Percentiles rank a stretch among this genome's conserved stretches.
Evolutionary conservation across 2,329 filamentous ascomycete species (phyloP).

Genomic region (Cordyceps fumosorosea): DNA sequence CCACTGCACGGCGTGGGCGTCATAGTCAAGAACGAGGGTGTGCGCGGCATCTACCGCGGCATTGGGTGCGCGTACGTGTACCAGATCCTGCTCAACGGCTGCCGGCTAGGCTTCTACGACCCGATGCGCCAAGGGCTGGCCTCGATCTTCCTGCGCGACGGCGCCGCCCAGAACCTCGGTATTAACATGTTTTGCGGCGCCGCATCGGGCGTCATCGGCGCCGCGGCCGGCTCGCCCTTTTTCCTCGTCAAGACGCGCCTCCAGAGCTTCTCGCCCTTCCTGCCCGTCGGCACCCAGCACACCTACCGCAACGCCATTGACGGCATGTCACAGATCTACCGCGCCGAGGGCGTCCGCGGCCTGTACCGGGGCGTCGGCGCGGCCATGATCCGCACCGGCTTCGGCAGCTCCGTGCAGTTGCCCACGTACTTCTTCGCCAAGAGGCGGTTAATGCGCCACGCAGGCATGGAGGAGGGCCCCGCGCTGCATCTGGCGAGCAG

Average conservation of each 20-base stretch:
- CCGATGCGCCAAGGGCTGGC: conserved; percentile 73
- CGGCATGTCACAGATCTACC: conserved; percentile 74
- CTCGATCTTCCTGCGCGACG: conserved; percentile 62
- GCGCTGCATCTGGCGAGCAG: conserved; percentile 85
- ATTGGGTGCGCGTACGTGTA: conserved; percentile 92
- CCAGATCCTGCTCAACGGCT: conserved; percentile 93
- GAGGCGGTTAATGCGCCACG: conserved; percentile 70
- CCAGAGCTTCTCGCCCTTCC: conserved; percentile 86
- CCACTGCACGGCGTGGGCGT: conserved; percentile 87
- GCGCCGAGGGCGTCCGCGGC: conserved; percentile 67
- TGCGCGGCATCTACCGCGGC: conserved; percentile 79
- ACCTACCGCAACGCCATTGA: conserved; percentile 80
- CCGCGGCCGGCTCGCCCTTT: conserved; percentile 89
- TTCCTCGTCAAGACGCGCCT: conserved; percentile 96
- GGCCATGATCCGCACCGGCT: conserved; percentile 92
- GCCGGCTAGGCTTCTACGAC: conserved; percentile 95
- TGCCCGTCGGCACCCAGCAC: conserved; percentile 96
- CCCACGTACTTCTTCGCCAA: conserved; percentile 99
- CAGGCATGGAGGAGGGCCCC: conserved; percentile 86
- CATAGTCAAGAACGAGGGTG: conserved; percentile 84
- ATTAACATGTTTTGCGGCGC: conserved; percentile 95
- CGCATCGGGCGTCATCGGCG: conserved; percentile 80
- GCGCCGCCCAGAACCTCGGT: conserved; percentile 71
- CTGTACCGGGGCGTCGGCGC: conserved; percentile 87
- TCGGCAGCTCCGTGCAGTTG: conserved; percentile 90